Base-by-base conservation (phyloP, 768 basidiomycete genomes). In the Pleurotus ostreatus region DNA sequence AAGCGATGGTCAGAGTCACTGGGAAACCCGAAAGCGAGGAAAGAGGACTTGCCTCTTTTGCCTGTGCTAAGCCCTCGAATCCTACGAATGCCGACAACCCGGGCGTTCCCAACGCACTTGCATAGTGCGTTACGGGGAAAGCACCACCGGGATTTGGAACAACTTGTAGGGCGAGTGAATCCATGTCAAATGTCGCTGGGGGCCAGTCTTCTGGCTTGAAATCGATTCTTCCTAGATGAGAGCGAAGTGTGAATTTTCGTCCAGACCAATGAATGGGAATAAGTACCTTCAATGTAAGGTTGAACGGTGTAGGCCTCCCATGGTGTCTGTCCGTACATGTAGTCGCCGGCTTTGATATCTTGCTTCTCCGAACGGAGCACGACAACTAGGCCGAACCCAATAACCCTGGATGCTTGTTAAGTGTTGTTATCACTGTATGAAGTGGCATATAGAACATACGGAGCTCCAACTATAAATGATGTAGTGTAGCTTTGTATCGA, bases 321-420 rank as follows among this genome's bases (percentile, higher is more conserved):
- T 60, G 53, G 49, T 53, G 65, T 39, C 40, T 65, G 60, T 5
- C 69, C 69, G 52, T 70, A 71, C 22, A 76, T 59, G 26, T 70
- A 67, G 37, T 67, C 64, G 12, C 72, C 68, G 0, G 57, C 57
- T 48, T 65, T 58, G 59, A 63, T 61, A 20, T 62, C 58, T 15
- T 64, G 55, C 39, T 67, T 64, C 59, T 72, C 71, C 3, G 69
- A 70, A 16, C 71, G 64, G 16, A 74, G 43, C 25, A 75, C 70
- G n/a, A 63, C 57, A 7, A 65, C 69, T 20, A 76, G 62, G 6
- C 62, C 69, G 59, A 61, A 66, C 39, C 51, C 51, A 13, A 53
- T 30, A 12, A 53, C 39, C 2, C 51, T 53, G 8, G 11, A 11
- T 4, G 2, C 3, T 34, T 34, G 30, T 11, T 34, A 34, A 34